Conservation (phyloP, 768 basidiomycete genomes). For the Suillus bovinus region DNA sequence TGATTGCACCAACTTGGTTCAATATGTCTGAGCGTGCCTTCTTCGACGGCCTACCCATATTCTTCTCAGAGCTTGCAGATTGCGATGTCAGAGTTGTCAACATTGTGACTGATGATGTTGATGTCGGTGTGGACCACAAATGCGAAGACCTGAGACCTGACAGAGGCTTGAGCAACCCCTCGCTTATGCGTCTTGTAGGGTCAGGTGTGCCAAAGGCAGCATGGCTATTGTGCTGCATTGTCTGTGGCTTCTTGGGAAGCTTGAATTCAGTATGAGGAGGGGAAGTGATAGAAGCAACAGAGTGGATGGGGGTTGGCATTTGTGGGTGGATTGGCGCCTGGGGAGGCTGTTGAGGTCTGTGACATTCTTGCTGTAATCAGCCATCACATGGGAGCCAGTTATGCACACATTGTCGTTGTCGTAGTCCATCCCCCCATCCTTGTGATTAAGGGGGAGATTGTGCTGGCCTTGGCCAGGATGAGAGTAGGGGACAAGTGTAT, state of each 20-base stretch:
- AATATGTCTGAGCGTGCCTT: neutral
- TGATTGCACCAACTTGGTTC: neutral
- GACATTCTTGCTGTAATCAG: neutral
- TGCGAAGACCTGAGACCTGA: neutral
- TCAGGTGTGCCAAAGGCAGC: neutral
- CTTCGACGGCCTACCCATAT: neutral
- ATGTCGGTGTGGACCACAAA: neutral
- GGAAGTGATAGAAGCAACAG: neutral
- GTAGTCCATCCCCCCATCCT: neutral
- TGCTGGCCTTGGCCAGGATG: neutral
- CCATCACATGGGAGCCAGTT: neutral
- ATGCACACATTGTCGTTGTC: neutral
- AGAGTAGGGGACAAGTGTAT: neutral
- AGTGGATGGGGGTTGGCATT: neutral
- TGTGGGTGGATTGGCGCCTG: neutral
- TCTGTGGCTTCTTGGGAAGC: neutral
- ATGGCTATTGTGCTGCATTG: neutral
- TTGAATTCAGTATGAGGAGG: neutral
- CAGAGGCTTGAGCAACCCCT: neutral
- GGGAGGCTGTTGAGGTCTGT: neutral
- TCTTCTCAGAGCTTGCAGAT: neutral
- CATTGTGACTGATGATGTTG: neutral
- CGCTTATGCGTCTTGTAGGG: neutral
- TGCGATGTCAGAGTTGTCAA: neutral
- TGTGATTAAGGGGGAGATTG: too few relatives aligned